Evolutionary conservation across 345 rosid species (phyloP), one percentile per base, ranked within the genome.

Genomic region (Fremontodendron californicum): DNA sequence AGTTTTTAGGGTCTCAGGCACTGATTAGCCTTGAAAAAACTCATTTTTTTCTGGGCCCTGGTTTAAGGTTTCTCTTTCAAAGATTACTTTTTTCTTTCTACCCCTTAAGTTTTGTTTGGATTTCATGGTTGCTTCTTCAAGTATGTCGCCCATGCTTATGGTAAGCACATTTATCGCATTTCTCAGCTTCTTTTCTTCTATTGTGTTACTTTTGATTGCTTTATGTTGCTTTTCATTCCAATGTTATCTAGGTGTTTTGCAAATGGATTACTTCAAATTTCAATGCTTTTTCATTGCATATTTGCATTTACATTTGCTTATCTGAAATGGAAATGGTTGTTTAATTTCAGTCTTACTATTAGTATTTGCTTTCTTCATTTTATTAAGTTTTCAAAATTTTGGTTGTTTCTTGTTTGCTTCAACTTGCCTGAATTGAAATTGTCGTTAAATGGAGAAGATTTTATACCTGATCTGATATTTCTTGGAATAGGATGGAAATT

Each of bases 121-220:
- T 62, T 58, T 31, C 40, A 37, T 45, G 58, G 27, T 61, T 75
- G 35, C 46, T 75, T 19, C 78, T 45, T 45, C 60, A 46, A 19
- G 51, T 45, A n/a, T 9, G 33, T 27, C 9, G 40, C 2, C n/a
- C n/a, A 19, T 62, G 57, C 35, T 75, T 31, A 27, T 46, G 70
- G 78, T 75, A 62, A 75, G 71, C 60, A 6, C 35, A 46, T 62
- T 48, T 42, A 10, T 75, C 16, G 13, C 33, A 58, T 61, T 46
- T 46, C 33, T 21, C 15, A 25, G 68, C 68, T 29, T 31, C 55
- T 58, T 27, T 60, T 37, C 19, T 29, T 60, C 55, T 43, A 16
- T 69, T 9, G 0, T 69, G 37, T 25, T 7, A 7, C 21, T 9
- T 27, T 69, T 27, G n/a, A 69, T 27, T 49, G 25, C 61, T 19